Base-by-base conservation (phyloP, 2,329 filamentous ascomycete genomes). In the Pseudogymnoascus sp. region DNA sequence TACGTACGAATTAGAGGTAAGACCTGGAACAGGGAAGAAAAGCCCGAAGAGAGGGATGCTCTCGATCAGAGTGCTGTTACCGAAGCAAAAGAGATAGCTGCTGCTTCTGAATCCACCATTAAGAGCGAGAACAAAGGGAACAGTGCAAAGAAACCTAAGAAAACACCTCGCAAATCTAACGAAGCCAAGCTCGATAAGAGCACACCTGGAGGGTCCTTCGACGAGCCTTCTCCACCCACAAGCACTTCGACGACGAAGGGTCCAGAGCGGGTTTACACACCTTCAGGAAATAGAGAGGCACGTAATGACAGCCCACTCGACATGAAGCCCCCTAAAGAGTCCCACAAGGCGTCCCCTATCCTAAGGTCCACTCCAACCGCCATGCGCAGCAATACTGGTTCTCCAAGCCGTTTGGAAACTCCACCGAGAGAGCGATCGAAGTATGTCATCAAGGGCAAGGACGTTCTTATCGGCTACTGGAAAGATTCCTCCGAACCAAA, bases 401-500 rank as follows among this genome's bases (percentile, higher is more conserved):
- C 45, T n/a, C 12, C 12, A 51, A 23, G 14, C 2, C 26, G 12
- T 1, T 10, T 6, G 4, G 23, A 16, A 11, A 54, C 8, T 11
- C 26, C 26, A 16, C 14, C 26, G 12, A 29, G 8, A 54, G 47
- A 54, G 45, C 45, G 45, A 31, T 54, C 47, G 1, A 54, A 54
- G 26, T 54, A n/a, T 31, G 47, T 54, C 2, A 61, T 37, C 42
- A 69, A 70, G 40, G 67, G 68, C 23, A 66, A 65, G 21, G 72
- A 71, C 16, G 68, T 74, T 11, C 65, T 86, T 1, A 72, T 88
- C 1, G 85, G 85, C 0, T 81, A 80, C 69, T 88, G 85, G 85
- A 78, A 76, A 62, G 78, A 80, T 11, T 87, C 84, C 0, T 79
- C 76, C 34, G 80, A 82, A 60, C 42, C 70, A 0, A 73, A 79